Evolutionary conservation across 202 grass and related monocot species (phyloP), one percentile per base, ranked within the genome.

Genomic region (Tripidium arundinaceum): DNA sequence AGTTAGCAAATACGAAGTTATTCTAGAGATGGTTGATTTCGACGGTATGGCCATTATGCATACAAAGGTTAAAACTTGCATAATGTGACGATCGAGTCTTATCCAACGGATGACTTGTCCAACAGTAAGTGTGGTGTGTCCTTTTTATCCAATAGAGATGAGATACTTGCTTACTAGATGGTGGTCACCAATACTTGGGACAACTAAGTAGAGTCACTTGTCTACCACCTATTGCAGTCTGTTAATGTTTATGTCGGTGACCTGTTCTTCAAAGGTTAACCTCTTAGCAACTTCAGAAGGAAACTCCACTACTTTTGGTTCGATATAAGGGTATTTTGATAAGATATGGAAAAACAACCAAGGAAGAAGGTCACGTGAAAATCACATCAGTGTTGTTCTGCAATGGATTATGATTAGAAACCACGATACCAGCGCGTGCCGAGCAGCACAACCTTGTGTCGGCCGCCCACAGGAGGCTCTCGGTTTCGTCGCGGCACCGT

Each of bases 191-290:
- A n/a, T n/a, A n/a, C n/a, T n/a, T n/a, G n/a, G n/a, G n/a, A n/a
- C n/a, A n/a, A n/a, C n/a, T 66, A 98, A 88, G 74, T 92, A 98
- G 9, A 93, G 27, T 22, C 96, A 66, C 41, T 88, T 91, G 52
- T 98, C 92, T 63, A 98, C 90, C 36, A 98, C 68, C 15, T 93
- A 77, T 79, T 98, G 96, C 38, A 98, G 74, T 41, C 67, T 85
- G 7, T 55, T 86, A 21, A 98, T 86, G 40, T 98, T 98, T 13
- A 91, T 76, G 16, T 81, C 52, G 0, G 92, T 98, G n/a, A 98
- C 96, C 15, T 93, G 88, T 34, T 98, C 96, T 81, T 98, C 96
- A 80, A 95, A 98, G 6, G 96, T 98, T 47, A 98, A 93, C n/a
- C 76, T 83, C 73, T 94, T 92, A 39, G 92, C 92, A 10, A 98